Evolutionary conservation across 2,329 filamentous ascomycete genomes (phyloP).

Genomic region (Scytalidium sp.): DNA sequence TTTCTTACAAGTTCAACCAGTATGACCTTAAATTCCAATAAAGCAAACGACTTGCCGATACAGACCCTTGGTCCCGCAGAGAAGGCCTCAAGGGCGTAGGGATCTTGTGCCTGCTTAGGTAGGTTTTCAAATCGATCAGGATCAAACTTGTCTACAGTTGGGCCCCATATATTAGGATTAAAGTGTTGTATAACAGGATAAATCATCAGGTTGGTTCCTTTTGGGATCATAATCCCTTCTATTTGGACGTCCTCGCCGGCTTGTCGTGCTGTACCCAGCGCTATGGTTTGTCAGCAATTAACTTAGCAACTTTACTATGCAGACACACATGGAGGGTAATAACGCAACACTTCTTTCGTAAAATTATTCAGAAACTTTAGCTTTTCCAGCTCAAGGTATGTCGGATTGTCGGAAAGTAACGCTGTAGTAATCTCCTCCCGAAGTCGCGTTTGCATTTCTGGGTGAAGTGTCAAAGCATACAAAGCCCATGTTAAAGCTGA

Average conservation of each 20-base stretch:
- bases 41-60: constrained; percentile 13
- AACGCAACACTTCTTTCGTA: constrained; percentile 69
- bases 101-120: constrained; percentile 11
- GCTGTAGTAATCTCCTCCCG: constrained; percentile 61
- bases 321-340: constrained; percentile 46
- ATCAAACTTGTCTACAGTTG: constrained; percentile 12
- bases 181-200: constrained; percentile 7
- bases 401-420: constrained; percentile 44
- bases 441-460: constrained; percentile 59
- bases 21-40: constrained; percentile 20
- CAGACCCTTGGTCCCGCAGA: constrained; percentile 11
- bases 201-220: constrained; percentile 11
- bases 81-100: constrained; percentile 17
- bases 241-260: constrained; percentile 7
- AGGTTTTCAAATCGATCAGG: constrained; percentile 15
- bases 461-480: constrained; percentile 61
- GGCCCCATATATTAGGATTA: constrained; percentile 17
- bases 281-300: constrained; percentile 53
- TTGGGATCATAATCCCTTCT: constrained; percentile 7
- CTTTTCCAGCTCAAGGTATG: constrained; percentile 54
- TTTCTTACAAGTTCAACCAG: constrained; percentile 12
- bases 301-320: too few species aligned
- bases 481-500: constrained; percentile 44
- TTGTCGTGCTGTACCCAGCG: constrained; percentile 59
- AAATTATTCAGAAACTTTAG: constrained; percentile 77